Base-by-base conservation (phyloP, 2,329 filamentous ascomycete genomes). In the Cladosporium cucumerinum region DNA sequence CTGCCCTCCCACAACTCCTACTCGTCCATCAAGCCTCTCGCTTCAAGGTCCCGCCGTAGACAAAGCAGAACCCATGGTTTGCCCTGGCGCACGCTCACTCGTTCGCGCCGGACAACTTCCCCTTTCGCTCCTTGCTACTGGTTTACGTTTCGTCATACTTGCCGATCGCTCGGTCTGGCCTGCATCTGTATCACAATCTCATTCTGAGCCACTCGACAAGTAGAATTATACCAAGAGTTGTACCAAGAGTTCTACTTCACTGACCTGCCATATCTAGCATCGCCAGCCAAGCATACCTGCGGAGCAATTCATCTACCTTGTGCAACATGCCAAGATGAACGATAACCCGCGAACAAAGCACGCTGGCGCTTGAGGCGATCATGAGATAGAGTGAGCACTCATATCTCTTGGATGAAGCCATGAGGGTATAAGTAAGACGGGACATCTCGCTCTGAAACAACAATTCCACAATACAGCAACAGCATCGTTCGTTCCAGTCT, bases 181-280 rank as follows among this genome's bases (percentile, higher is more conserved):
- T 62, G 60, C 60, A 62, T 23, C 48, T 62, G 60, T 48, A 62
- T 62, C 60, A 62, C 49, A 62, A 46, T 62, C 48, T 62, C 49
- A 23, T 16, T 55, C 36, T 62, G 34, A 10, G 32, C 60, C 49
- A 46, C 60, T 55, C n/a, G 60, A 51, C 49, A 54, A 55, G 49
- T 46, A 55, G 49, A 62, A 6, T 55, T 43, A 34, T 57, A 57
- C 55, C 52, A 54, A 62, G 59, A 62, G 1, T 62, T 58, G 10
- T 58, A 58, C 55, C 54, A 36, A 54, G 51, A 54, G 25, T 34
- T 26, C 23, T 39, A 16, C 54, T 36, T 58, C 54, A 5, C 32
- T 61, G 57, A 61, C 59, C 59, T 61, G 59, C 59, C 59, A 36
- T 21, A 52, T 61, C 30, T 54, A 54, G 51, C 51, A 54, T 54